Evolutionary conservation across 2,329 filamentous ascomycete species (phyloP).

Genomic region (Aspergillus ibericus): DNA sequence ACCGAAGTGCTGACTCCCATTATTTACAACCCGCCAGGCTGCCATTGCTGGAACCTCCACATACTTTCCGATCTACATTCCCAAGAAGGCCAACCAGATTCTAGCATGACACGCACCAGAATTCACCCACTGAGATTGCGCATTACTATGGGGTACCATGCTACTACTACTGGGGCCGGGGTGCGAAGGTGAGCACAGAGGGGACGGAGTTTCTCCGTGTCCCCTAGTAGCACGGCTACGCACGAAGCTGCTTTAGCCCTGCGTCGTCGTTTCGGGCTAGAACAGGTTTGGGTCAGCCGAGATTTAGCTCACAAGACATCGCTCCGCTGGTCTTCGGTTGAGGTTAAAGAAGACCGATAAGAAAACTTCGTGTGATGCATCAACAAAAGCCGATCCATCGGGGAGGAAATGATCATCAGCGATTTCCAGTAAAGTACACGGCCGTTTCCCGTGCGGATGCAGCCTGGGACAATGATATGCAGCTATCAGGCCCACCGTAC

Average conservation of each 20-base stretch:
- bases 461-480: conserved; percentile 10
- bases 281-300: not conserved
- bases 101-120: not conserved
- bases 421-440: conserved; percentile 8
- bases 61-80: not conserved
- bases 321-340: not conserved
- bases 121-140: not conserved
- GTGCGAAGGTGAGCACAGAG: not conserved
- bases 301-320: not conserved
- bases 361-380: not conserved
- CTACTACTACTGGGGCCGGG: not conserved
- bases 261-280: conserved; percentile 1
- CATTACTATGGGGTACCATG: not conserved
- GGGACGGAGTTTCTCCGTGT: conserved; percentile 1
- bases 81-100: not conserved
- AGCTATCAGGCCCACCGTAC: conserved; percentile 13
- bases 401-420: conserved; percentile 1
- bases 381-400: not conserved
- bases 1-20: not conserved
- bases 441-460: conserved; percentile 7
- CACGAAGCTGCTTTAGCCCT: conserved; percentile 7
- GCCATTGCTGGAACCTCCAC: not conserved
- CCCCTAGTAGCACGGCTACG: not conserved
- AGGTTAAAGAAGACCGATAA: not conserved
- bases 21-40: not conserved